Percentiles rank a stretch among this genome's conserved stretches.
These are phyloP conservation scores for Adiantum capillusveneris DNA, from an alignment of 75 land plant genomes.

Conservation along the genomic window DNA sequence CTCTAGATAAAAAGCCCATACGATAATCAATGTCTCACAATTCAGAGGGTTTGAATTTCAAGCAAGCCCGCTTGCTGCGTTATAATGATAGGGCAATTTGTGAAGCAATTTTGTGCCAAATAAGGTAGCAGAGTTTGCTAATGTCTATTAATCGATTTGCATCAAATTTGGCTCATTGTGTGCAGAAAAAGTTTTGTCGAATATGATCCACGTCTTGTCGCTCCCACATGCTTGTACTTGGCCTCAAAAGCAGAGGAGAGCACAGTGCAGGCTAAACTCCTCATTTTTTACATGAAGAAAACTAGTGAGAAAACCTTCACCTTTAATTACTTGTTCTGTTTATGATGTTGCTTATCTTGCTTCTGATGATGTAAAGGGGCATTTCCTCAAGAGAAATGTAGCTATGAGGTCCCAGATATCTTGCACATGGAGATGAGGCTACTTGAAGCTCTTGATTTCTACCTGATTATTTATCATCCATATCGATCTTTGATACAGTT, in stretches of 20 bases:
- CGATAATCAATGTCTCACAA: too few species aligned
- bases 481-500: slow-evolving; percentile 79
- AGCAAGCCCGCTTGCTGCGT: too few species aligned
- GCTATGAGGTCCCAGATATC: slow-evolving; percentile 77
- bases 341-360: slow-evolving; percentile 1
- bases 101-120: too few species aligned
- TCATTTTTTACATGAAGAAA: slow-evolving; percentile 73
- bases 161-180: too few species aligned
- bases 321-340: slow-evolving; percentile 1
- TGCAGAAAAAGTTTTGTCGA: slow-evolving; percentile 83
- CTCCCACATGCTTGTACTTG: slow-evolving; percentile 87
- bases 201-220: slow-evolving; percentile 87
- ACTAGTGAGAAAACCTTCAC: slow-evolving; percentile 19
- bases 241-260: slow-evolving; percentile 97
- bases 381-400: slow-evolving; percentile 37
- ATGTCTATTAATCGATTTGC: too few species aligned
- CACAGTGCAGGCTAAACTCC: slow-evolving; percentile 83
- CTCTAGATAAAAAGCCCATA: too few species aligned
- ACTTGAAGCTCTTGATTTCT: slow-evolving; percentile 91
- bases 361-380: slow-evolving; percentile 4
- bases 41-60: too few species aligned
- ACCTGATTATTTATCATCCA: slow-evolving; percentile 88
- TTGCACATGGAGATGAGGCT: slow-evolving; percentile 99
- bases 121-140: too few species aligned
- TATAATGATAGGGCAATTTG: too few species aligned